Conservation (phyloP, 2,329 filamentous ascomycete species). For the Calonectria henricotiae region DNA sequence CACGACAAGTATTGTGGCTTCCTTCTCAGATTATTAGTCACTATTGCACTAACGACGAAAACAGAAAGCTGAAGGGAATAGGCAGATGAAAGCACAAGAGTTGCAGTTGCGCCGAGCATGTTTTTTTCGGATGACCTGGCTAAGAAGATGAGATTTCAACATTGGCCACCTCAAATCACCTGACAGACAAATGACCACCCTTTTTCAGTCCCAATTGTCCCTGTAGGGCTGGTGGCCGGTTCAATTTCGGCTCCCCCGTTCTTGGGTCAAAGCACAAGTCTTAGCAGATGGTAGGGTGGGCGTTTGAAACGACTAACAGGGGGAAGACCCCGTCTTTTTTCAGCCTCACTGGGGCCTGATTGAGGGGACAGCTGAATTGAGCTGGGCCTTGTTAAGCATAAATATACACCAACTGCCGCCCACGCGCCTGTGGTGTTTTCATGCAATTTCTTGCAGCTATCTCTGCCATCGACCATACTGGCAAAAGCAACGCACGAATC, state of each 20-base stretch:
- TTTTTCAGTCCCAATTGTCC: too few species aligned
- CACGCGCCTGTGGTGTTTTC: not conserved
- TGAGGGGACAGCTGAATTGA: not conserved
- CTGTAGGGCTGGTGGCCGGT: not conserved
- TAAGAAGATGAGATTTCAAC: too few species aligned
- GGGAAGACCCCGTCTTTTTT: constrained; percentile 9
- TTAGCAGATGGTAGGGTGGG: constrained; percentile 1
- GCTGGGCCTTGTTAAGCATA: constrained; percentile 6
- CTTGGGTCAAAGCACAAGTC: not conserved
- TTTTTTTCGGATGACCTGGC: too few species aligned
- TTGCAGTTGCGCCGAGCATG: too few species aligned
- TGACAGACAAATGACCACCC: not conserved
- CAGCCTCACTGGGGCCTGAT: constrained; percentile 18
- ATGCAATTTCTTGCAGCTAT: not conserved
- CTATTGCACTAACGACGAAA: too few species aligned
- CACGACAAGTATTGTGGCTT: too few species aligned
- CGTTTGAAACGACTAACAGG: constrained; percentile 12
- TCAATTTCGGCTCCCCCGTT: not conserved
- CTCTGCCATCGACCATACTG: not conserved
- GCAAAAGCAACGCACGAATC: not conserved
- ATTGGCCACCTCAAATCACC: too few species aligned
- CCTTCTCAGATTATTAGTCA: too few species aligned
- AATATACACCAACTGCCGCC: not conserved
- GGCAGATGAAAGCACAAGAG: too few species aligned
- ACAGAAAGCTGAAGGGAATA: too few species aligned